Evolutionary conservation across 2,329 filamentous ascomycete genomes (phyloP), one percentile per base, ranked within the genome.

Genomic region (Talaromyces sp.): DNA sequence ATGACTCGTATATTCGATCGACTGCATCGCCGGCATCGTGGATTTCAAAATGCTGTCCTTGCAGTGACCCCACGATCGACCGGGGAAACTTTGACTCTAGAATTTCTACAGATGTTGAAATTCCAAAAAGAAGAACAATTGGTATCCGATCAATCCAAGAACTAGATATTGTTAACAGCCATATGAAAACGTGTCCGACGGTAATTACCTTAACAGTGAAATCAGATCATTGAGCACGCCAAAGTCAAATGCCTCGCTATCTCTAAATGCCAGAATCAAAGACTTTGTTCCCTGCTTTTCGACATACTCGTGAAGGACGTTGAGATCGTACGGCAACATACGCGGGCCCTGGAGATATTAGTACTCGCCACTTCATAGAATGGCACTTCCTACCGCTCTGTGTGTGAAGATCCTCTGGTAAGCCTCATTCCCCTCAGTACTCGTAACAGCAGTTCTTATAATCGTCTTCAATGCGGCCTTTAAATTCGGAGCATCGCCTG

Each of bases 101-200:
- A 18, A 85, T 80, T 55, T 87, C 85, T 10, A 85, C 78, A 2
- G 85, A 87, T 0, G 86, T 88, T n/a, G 84, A 84, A 56, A 88
- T 81, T 14, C 83, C 84, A 60, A 88, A 82, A 3, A 88, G 71
- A 3, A 86, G 73, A 2, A 85, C 79, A 61, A 88, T 83, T 0
- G 85, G 84, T 58, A 88, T 83, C 31, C 86, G 83, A 68, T 87
- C 82, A 53, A 80, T 75, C 86, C 86, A 88, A 18, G 81, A 84
- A 64, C 82, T 84, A 63, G n/a, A 54, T 50, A 55, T 57, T 75
- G 67, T 40, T 18, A 50, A 10, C 5, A 54, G 31, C 28, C 18
- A 23, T 10, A 50, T 27, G 12, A 23, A 23, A 23, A 51, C 12
- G 9, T 14, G 16, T n/a, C 36, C 12, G 44, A 23, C n/a, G 28